Conservation (phyloP, 305 asterid genomes). For the Fraxinus floribunda region DNA sequence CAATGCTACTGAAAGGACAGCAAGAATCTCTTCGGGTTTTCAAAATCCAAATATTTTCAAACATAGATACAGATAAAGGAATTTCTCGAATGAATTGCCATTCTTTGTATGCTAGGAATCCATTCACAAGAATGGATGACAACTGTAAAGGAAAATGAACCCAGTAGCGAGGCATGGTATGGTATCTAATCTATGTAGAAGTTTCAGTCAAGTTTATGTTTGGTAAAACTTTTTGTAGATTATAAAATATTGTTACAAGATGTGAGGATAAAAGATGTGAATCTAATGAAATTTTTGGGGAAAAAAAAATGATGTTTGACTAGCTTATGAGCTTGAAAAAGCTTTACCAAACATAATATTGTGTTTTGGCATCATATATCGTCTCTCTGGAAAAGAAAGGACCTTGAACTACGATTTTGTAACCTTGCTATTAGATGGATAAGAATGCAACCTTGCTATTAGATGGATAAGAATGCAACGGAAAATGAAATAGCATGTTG, state of each 20-base stretch:
- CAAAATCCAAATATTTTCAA: not conserved
- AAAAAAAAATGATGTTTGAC: no score
- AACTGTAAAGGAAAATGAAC: not conserved
- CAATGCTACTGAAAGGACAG: not conserved
- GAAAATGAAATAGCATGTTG: not conserved
- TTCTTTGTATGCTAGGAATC: not conserved
- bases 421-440: no score
- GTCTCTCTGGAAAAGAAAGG: not conserved
- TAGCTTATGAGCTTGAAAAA: not conserved
- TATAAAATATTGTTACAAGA: no score
- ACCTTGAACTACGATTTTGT: not conserved
- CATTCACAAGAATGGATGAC: not conserved
- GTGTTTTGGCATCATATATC: not conserved
- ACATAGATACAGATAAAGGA: not conserved
- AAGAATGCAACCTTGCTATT: no score
- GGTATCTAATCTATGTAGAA: not conserved
- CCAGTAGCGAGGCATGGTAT: not conserved
- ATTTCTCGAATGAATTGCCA: not conserved
- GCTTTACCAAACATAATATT: not conserved
- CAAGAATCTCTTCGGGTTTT: not conserved
- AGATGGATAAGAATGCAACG: not conserved
- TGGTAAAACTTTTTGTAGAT: not conserved
- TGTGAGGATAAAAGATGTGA: not conserved
- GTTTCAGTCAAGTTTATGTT: not conserved
- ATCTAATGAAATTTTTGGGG: not conserved